phyloP scores from a whole-genome alignment of 2,329 filamentous ascomycete genomes.

The Colletotrichum tofieldiae region DNA sequence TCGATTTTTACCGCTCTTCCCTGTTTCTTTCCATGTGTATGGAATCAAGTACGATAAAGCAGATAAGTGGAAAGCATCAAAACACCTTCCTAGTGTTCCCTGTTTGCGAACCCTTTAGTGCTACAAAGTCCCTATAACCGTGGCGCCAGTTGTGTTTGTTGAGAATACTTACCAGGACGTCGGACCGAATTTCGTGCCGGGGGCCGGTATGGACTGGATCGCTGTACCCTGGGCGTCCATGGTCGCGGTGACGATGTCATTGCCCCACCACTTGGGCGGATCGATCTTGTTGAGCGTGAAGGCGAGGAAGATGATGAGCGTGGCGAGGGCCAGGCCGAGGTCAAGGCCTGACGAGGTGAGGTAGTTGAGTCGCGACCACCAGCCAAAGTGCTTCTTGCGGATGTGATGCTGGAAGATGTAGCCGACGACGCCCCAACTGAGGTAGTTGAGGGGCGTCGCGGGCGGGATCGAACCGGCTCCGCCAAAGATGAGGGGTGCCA shows the following conservation, averaged over 20 bases:
- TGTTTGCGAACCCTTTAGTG: conserved; percentile 11
- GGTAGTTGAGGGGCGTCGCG: conserved; percentile 81
- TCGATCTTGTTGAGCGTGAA: conserved; percentile 75
- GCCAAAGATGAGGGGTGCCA: conserved; percentile 76
- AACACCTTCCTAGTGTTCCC: conserved; percentile 2
- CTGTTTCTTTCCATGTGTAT: background rate
- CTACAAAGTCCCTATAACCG: conserved; percentile 6
- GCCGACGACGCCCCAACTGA: conserved; percentile 81
- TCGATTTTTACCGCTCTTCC: background rate
- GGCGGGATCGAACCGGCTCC: conserved; percentile 72
- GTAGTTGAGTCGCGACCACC: conserved; percentile 84
- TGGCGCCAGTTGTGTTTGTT: conserved; percentile 12
- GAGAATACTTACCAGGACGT: conserved; percentile 60
- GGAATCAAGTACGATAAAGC: background rate
- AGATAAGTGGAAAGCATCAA: background rate
- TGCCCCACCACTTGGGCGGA: conserved; percentile 81
- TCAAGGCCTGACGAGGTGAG: conserved; percentile 80
- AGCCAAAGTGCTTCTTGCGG: conserved; percentile 74
- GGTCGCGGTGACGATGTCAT: conserved; percentile 70
- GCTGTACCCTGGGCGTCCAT: conserved; percentile 75
- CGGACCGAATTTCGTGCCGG: conserved; percentile 76
- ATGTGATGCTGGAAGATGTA: conserved; percentile 80
- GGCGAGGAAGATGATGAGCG: conserved; percentile 79
- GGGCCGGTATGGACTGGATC: conserved; percentile 66
- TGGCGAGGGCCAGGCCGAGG: conserved; percentile 76